Evolutionary conservation across 2,329 filamentous ascomycete species (phyloP), one percentile per base, ranked within the genome.

Genomic region (Apiospora rasikravindrae): DNA sequence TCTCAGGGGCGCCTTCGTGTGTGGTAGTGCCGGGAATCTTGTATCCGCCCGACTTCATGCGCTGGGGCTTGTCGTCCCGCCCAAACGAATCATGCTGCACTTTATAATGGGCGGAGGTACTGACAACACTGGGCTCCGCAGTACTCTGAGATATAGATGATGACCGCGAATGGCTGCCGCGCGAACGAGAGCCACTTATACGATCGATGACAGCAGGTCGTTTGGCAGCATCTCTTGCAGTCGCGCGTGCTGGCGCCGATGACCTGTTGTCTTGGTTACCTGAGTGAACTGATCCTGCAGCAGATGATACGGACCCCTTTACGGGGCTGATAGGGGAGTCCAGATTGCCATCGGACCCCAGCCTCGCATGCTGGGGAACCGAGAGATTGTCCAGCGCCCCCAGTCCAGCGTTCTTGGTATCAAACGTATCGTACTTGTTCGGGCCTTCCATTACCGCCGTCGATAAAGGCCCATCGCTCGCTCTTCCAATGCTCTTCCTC

Each of bases 91-190:
- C 87, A 74, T 91, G 89, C 67, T 87, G 86, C 16, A 91, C 83
- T 19, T 84, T 88, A 72, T 88, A 87, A 75, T 91, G 89, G 5
- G 88, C 88, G 51, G 89, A 88, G 7, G 88, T 89, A 76, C 83
- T 89, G 74, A 90, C 83, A 6, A 87, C 85, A 73, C 85, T 91
- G 8, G 88, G 83, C 79, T 89, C 88, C 22, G 88, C 86, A 19
- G 85, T 88, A 69, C 87, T 86, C 33, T 86, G 86, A 67, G 91
- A 90, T 70, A 88, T 81, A 0, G 89, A 91, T 1, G 89, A 91
- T 8, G 88, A 88, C 73, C 88, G 84, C 16, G 90, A 91, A 19
- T 82, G 84, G 10, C 81, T 81, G 8, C 80, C 83, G 2, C 85
- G 82, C 33, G 83, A 83, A 42, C 83, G 83, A 11, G 86, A 83